Evolutionary conservation across 1,284 basidiomycete species (phyloP).

Genomic region (Ceratobasidium sp.): DNA sequence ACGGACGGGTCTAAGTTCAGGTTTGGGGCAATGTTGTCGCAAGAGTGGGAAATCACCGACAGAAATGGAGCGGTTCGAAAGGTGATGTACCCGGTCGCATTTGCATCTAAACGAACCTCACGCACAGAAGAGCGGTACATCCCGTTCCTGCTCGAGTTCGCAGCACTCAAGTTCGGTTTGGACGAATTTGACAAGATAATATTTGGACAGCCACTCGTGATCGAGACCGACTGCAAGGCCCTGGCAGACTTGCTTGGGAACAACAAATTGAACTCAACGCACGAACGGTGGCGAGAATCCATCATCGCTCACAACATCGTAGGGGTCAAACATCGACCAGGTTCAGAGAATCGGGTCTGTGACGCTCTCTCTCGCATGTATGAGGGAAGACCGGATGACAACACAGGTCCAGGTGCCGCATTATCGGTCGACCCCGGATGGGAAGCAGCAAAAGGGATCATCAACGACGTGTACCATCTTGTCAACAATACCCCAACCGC

Average conservation of each 20-base stretch:
- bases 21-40: conserved; percentile 48
- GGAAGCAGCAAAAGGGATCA: conserved; percentile 24
- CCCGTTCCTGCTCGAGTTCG: too few relatives aligned
- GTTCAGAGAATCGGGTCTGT: conserved; percentile 39
- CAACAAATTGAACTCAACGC: conserved; percentile 26
- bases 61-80: background rate
- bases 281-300: conserved; percentile 40
- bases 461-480: conserved; percentile 36
- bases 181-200: conserved; percentile 42
- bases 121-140: too few relatives aligned
- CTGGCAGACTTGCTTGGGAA: conserved; percentile 42
- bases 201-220: conserved; percentile 41
- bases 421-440: background rate
- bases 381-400: background rate
- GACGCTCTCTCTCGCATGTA: conserved; percentile 39
- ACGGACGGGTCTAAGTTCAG: conserved; percentile 51
- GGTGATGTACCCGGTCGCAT: conserved; percentile 42
- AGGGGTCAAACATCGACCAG: conserved; percentile 39
- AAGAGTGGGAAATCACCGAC: background rate
- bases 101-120: background rate
- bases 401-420: background rate
- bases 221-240: conserved; percentile 45
- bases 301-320: conserved; percentile 39
- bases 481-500: background rate
- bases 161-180: conserved; percentile 43